These are phyloP conservation scores for Tetradesmus obliquus DNA, from an alignment of 139 green algal genomes.

Conservation along the genomic window DNA sequence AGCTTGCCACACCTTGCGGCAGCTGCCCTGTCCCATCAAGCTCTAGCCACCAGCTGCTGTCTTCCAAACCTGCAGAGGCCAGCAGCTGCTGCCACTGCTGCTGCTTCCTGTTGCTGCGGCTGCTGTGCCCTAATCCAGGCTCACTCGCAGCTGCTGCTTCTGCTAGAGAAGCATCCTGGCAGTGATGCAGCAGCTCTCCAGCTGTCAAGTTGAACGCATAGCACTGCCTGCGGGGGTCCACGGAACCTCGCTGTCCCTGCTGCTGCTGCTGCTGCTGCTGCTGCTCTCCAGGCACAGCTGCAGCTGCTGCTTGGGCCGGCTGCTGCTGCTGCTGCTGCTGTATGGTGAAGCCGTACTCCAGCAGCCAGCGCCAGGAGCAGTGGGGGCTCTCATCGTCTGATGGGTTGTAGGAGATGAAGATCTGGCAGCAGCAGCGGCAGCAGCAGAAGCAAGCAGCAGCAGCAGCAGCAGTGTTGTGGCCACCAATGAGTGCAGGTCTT, in stretches of 20 bases:
- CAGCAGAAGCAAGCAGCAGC: neutral
- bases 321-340: neutral
- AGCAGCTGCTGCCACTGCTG: neutral
- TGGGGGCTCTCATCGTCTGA: constrained; percentile 6
- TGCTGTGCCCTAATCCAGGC: neutral
- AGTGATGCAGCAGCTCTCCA: neutral
- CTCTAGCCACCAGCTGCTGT: constrained; percentile 18
- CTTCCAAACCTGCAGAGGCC: neutral
- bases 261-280: neutral
- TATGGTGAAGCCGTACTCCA: constrained; percentile 25
- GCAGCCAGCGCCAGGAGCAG: constrained; percentile 36
- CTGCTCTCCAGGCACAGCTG: neutral
- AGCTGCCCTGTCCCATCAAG: neutral
- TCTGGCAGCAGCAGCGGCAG: neutral
- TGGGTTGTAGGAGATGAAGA: constrained; percentile 39
- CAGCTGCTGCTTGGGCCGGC: neutral
- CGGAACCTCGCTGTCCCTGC: neutral
- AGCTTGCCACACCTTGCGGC: neutral
- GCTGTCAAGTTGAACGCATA: constrained; percentile 30
- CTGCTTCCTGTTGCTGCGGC: neutral
- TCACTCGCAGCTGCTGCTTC: neutral
- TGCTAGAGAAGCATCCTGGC: neutral
- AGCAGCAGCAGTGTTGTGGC: neutral
- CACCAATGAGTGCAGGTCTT: no score
- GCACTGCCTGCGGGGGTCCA: neutral